These are phyloP conservation scores for Eutrema heterophyllum DNA, from an alignment of 345 rosid genomes.

Conservation along the genomic window DNA sequence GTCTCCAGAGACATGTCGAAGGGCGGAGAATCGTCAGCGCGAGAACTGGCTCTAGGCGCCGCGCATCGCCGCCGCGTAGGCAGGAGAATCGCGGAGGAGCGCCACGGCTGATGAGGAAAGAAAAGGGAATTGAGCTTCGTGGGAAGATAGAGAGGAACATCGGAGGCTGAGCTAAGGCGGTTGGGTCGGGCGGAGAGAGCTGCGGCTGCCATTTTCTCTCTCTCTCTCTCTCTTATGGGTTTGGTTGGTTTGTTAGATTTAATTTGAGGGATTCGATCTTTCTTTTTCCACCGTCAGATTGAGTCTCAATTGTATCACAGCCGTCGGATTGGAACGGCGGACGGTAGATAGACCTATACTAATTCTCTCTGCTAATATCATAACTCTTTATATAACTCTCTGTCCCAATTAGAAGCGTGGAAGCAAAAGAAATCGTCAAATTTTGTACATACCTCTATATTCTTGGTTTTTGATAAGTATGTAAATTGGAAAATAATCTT, in stretches of 20 bases:
- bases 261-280: slow-evolving; percentile 17
- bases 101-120: slow-evolving; percentile 38
- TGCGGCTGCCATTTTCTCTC: slow-evolving; percentile 58
- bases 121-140: slow-evolving; percentile 15
- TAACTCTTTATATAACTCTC: no score
- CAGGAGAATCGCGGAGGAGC: slow-evolving; percentile 28
- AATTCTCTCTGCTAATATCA: neutral
- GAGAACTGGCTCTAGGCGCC: slow-evolving; percentile 50
- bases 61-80: slow-evolving; percentile 38
- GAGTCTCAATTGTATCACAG: neutral
- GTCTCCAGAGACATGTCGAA: slow-evolving; percentile 93
- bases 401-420: slow-evolving; percentile 20
- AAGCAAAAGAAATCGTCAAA: slow-evolving; percentile 7
- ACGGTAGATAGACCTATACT: slow-evolving; percentile 24
- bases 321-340: slow-evolving; percentile 25
- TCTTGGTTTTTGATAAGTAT: neutral
- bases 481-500: neutral
- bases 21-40: slow-evolving; percentile 91
- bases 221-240: neutral
- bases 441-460: no score
- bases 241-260: no score
- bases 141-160: slow-evolving; percentile 23
- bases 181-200: slow-evolving; percentile 70
- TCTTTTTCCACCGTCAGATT: slow-evolving; percentile 20
- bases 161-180: slow-evolving; percentile 43